Evolutionary conservation across 352 stramenopile species (phyloP), one percentile per base, ranked within the genome.

Genomic region (Pythium sp.): DNA sequence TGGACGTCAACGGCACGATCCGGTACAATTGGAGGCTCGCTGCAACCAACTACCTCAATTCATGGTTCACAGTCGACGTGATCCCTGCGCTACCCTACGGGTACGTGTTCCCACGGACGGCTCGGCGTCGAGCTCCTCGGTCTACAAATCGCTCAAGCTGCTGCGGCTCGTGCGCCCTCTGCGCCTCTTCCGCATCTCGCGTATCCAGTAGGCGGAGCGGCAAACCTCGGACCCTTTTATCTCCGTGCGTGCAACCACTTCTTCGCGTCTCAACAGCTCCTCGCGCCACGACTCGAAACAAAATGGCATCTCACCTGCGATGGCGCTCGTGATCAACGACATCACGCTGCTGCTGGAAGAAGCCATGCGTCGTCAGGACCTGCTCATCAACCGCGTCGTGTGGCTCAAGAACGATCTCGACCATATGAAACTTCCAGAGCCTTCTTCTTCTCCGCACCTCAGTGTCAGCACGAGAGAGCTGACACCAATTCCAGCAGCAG

Each of bases 131-230:
- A 81, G 62, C 30, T 63, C 70, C 12, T 71, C 51, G 26, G 34
- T 92, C 38, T 71, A 68, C 24, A 82, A 81, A 64, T 77, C 75
- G 4, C 71, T 92, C 70, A 87, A 86, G 71, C 65, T 92, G 14
- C 73, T 71, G 34, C 66, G 66, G 4, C 66, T 71, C 28, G 58
- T 71, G 30, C 65, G 65, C 0, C 36, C 67, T 2, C 22, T 71
- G 20, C 79, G 79, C 0, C 72, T 90, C 41, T 89, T 93, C 36
- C 86, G 86, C 8, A 90, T 93, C 69, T 77, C 80, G 15, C 83
- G 84, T 20, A 92, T 93, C 20, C 61, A 72, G 24, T 55, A 72
- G 41, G 62, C 58, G 2, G 64, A 82, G 26, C 70, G 76, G 53
- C 72, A 74, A 11, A 56, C 55, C 0, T 73, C 73, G 18, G 67